These are phyloP conservation scores for Aspergillus carbonarius DNA, from an alignment of 2,329 filamentous ascomycete species.

Conservation along the genomic window DNA sequence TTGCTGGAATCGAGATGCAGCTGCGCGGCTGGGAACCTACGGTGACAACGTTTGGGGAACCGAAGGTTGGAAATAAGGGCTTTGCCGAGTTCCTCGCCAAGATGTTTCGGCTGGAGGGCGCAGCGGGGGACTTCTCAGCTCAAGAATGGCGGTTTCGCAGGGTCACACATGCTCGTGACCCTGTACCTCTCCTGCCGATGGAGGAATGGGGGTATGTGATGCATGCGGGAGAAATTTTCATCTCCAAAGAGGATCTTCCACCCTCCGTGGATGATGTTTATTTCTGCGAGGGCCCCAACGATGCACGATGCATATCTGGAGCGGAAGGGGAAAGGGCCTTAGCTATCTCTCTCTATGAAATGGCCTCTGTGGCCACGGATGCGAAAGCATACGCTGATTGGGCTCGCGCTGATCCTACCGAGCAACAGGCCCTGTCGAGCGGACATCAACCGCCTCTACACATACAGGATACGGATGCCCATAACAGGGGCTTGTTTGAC, in stretches of 20 bases:
- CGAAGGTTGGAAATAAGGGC: slow-evolving; percentile 58
- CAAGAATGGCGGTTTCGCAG: slow-evolving; percentile 60
- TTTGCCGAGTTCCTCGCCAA: slow-evolving; percentile 56
- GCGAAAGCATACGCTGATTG: background rate
- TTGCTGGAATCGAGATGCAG: slow-evolving; percentile 80
- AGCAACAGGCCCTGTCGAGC: background rate
- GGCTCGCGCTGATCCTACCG: background rate
- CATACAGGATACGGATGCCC: background rate
- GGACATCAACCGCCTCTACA: background rate
- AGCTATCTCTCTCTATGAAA: slow-evolving; percentile 1
- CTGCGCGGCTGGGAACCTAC: slow-evolving; percentile 71
- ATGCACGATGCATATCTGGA: slow-evolving; percentile 69
- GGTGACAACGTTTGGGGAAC: slow-evolving; percentile 92
- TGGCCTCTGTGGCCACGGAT: background rate
- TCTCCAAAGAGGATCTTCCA: slow-evolving; percentile 68
- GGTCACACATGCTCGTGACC: slow-evolving; percentile 83
- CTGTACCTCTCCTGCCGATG: slow-evolving; percentile 82
- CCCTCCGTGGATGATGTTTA: slow-evolving; percentile 68
- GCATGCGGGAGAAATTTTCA: slow-evolving; percentile 86
- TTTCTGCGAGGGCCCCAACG: slow-evolving; percentile 69
- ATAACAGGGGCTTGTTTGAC: slow-evolving; percentile 1
- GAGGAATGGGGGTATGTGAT: slow-evolving; percentile 83
- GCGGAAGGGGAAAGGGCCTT: slow-evolving; percentile 39
- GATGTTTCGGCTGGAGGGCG: slow-evolving; percentile 44
- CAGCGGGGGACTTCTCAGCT: slow-evolving; percentile 2